A percentile compares a stretch with the other conserved stretches of the same genome.
Evolutionary conservation across 257 asterid genomes (phyloP).

Genomic region (Scutellaria barbata): DNA sequence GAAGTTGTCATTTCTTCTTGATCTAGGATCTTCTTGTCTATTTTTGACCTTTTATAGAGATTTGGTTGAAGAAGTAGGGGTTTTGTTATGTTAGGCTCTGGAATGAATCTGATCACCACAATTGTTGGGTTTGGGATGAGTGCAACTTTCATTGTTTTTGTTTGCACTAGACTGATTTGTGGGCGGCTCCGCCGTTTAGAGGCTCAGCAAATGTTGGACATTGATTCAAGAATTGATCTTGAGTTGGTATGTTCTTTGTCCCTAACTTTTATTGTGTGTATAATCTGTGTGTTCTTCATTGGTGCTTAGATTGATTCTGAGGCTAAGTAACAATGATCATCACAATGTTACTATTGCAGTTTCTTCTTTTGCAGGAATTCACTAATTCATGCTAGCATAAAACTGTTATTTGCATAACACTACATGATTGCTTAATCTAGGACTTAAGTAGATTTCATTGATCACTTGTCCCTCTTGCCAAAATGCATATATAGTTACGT

Average conservation of each 20-base stretch:
- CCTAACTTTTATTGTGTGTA: background rate
- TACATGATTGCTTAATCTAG: too few relatives aligned
- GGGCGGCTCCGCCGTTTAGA: constrained; percentile 82
- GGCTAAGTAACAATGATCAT: background rate
- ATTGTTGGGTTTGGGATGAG: constrained; percentile 93
- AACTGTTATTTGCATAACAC: background rate
- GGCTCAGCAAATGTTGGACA: constrained; percentile 67
- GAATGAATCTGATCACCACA: constrained; percentile 87
- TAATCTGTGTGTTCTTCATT: background rate
- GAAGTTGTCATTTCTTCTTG: constrained; percentile 36
- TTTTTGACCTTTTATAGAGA: background rate
- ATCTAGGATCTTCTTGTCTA: constrained; percentile 22
- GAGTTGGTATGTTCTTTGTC: constrained; percentile 55
- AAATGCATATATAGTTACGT: too few relatives aligned
- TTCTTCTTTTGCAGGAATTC: background rate
- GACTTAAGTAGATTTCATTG: background rate
- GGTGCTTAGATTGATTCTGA: background rate
- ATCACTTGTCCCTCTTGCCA: too few relatives aligned
- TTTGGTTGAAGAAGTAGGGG: constrained; percentile 29
- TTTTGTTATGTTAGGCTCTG: constrained; percentile 60
- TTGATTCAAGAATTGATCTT: constrained; percentile 68
- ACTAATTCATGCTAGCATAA: constrained; percentile 2
- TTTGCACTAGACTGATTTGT: constrained; percentile 80
- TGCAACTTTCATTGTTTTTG: constrained; percentile 90
- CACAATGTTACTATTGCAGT: background rate